Conservation (phyloP, 768 basidiomycete species). For the Trametes sanguinea region DNA sequence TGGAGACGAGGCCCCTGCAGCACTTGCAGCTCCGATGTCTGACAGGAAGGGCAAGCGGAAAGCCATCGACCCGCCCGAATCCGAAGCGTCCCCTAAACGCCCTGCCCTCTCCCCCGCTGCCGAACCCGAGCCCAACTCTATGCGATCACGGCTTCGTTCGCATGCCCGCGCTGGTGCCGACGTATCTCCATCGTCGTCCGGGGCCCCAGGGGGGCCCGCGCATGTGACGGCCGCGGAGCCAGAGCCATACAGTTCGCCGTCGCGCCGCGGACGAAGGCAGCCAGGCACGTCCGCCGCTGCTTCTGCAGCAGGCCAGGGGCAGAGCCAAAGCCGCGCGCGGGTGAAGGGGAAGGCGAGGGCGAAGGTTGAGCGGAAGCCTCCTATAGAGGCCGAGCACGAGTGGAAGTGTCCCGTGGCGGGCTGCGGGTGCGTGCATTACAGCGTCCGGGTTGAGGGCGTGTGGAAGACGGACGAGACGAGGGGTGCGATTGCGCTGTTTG, state of each 20-base stretch:
- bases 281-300: too few species aligned
- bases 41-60: constrained; percentile 24
- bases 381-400: constrained; percentile 50
- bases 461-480: constrained; percentile 60
- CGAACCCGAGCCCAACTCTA: constrained; percentile 36
- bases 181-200: constrained; percentile 8
- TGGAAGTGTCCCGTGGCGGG: constrained; percentile 68
- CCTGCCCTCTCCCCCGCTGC: constrained; percentile 2
- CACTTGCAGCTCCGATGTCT: constrained; percentile 23
- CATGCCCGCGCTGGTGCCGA: constrained; percentile 33
- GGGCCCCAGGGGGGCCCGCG: constrained; percentile 7
- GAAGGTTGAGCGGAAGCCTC: constrained; percentile 25
- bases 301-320: neutral
- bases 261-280: neutral
- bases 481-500: constrained; percentile 43
- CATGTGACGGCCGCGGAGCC: constrained; percentile 13
- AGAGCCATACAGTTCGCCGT: neutral
- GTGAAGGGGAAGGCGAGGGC: constrained; percentile 35
- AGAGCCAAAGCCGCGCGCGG: neutral
- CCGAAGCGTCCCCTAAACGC: constrained; percentile 12
- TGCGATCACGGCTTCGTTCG: constrained; percentile 62
- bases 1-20: neutral
- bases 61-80: constrained; percentile 14
- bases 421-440: constrained; percentile 56
- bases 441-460: constrained; percentile 55